Evolutionary conservation across 2,329 filamentous ascomycete genomes (phyloP).

Genomic region (Aspergillus pseudotamarii): DNA sequence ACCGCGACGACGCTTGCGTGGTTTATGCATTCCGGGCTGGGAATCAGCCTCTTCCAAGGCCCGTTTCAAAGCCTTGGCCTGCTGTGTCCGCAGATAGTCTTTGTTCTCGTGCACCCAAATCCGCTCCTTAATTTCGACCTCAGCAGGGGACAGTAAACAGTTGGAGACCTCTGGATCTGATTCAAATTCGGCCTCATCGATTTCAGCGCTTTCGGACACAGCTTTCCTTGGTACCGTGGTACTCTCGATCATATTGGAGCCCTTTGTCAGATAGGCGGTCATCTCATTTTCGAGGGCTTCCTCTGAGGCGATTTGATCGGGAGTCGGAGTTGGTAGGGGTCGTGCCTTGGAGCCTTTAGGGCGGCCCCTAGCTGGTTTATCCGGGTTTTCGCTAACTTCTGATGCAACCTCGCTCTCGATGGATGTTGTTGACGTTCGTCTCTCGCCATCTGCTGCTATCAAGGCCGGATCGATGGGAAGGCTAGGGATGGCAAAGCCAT

Average conservation of each 20-base stretch:
- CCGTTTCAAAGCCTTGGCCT: slow-evolving; percentile 77
- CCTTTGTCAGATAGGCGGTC: slow-evolving; percentile 61
- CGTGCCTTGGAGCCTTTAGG: slow-evolving; percentile 34
- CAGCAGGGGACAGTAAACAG: slow-evolving; percentile 72
- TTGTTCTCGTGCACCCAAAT: slow-evolving; percentile 96
- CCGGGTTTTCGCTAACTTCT: slow-evolving; percentile 23
- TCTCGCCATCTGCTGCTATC: slow-evolving; percentile 24
- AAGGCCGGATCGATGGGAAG: slow-evolving; percentile 50
- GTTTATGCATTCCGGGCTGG: slow-evolving; percentile 42
- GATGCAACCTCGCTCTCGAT: slow-evolving; percentile 26
- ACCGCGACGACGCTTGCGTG: slow-evolving; percentile 53
- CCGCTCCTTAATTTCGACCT: slow-evolving; percentile 80
- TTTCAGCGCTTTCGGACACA: slow-evolving; percentile 58
- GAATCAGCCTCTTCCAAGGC: slow-evolving; percentile 62
- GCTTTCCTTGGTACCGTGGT: slow-evolving; percentile 40
- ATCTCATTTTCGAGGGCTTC: slow-evolving; percentile 69
- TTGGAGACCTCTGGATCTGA: slow-evolving; percentile 85
- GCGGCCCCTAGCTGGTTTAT: slow-evolving; percentile 28
- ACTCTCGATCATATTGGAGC: slow-evolving; percentile 40
- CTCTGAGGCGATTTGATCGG: slow-evolving; percentile 62
- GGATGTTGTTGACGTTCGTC: slow-evolving; percentile 24
- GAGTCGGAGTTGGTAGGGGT: slow-evolving; percentile 55
- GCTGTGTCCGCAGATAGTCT: slow-evolving; percentile 84
- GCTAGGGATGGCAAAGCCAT: slow-evolving; percentile 68
- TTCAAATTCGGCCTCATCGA: slow-evolving; percentile 80